Conservation (phyloP, 176 grass and related monocot species). For the Poa annua region DNA sequence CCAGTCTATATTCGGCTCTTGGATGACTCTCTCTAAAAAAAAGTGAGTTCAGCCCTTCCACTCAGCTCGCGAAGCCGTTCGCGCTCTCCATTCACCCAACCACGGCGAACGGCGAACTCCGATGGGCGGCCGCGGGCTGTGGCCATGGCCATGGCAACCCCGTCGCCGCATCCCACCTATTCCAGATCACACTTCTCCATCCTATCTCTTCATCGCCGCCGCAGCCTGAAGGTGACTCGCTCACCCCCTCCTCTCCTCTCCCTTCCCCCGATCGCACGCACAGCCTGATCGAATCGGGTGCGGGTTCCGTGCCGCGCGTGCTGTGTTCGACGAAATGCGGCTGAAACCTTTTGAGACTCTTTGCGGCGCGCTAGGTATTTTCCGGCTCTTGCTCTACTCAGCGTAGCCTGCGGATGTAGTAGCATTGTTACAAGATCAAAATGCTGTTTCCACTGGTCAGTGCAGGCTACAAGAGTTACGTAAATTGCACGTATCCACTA, state of each 20-base stretch:
- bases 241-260: neutral
- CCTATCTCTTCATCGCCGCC: neutral
- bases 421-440: neutral
- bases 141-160: neutral
- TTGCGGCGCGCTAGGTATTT: neutral
- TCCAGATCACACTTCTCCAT: too few relatives aligned
- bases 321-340: conserved; percentile 39
- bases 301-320: neutral
- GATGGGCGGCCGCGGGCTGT: neutral
- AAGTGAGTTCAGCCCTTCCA: neutral
- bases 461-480: neutral
- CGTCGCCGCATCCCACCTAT: too few relatives aligned
- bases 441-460: neutral
- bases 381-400: neutral
- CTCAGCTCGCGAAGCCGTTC: neutral
- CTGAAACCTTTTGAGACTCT: neutral
- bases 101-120: conserved; percentile 5
- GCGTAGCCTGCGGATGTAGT: neutral
- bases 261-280: neutral
- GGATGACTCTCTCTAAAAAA: neutral
- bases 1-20: neutral
- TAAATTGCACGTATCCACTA: neutral
- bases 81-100: conserved; percentile 21
- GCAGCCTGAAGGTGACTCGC: neutral
- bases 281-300: neutral